Conservation (phyloP, 192 early-diverging fungal species). For the Chytriomyces confervae region DNA sequence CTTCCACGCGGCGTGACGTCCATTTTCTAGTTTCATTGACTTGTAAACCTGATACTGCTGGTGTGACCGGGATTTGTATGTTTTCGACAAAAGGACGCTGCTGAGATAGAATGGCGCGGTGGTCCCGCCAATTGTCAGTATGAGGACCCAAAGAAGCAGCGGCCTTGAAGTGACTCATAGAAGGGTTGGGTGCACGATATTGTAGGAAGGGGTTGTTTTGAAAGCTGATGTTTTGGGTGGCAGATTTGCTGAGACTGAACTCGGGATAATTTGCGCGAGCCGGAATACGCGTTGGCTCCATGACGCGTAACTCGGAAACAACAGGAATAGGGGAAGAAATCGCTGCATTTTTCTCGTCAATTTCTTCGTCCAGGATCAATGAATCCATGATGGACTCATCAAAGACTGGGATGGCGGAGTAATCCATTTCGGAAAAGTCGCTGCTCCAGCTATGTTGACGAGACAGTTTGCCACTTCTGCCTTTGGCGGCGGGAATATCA, state of each 20-base stretch:
- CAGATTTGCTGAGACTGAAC: background rate
- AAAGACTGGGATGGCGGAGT: slow-evolving; percentile 16
- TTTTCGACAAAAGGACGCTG: background rate
- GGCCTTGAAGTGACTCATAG: background rate
- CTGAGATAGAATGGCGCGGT: background rate
- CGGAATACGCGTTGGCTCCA: background rate
- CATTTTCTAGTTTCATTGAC: background rate
- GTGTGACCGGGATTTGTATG: background rate
- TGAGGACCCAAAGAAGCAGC: background rate
- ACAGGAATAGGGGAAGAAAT: background rate
- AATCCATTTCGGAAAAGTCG: slow-evolving; percentile 31
- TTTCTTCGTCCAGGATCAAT: background rate
- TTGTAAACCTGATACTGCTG: background rate
- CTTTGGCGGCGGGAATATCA: background rate
- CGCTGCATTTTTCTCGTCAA: background rate
- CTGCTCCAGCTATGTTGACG: slow-evolving; percentile 9
- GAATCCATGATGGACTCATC: slow-evolving; percentile 1
- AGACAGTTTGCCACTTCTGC: background rate
- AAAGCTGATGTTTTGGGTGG: background rate
- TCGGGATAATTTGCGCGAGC: background rate
- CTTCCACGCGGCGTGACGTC: background rate
- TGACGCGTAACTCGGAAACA: background rate
- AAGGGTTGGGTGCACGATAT: background rate
- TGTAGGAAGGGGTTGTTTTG: background rate
- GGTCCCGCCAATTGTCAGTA: background rate